Evolutionary conservation across 2,329 filamentous ascomycete genomes (phyloP).

Genomic region (Emmonsiellopsis sp.): DNA sequence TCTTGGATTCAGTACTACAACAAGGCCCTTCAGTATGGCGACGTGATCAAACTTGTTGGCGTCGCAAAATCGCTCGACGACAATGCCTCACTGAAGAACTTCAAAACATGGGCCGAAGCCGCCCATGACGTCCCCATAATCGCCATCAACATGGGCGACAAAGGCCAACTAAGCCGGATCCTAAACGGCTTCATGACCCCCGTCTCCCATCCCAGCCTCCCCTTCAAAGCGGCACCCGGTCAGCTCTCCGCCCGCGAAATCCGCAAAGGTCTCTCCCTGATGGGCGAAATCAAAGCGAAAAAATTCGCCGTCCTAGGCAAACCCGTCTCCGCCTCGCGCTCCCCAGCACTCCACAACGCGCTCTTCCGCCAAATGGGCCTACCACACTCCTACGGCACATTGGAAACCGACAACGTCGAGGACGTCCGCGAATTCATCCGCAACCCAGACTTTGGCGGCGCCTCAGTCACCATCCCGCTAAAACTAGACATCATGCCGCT

Average conservation of each 20-base stretch:
- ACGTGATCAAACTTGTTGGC: slow-evolving; percentile 90
- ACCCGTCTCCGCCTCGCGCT: slow-evolving; percentile 72
- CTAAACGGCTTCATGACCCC: slow-evolving; percentile 90
- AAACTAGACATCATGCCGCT: slow-evolving; percentile 80
- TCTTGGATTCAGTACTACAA: slow-evolving; percentile 90
- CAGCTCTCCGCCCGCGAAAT: slow-evolving; percentile 89
- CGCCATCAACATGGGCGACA: slow-evolving; percentile 86
- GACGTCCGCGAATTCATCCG: slow-evolving; percentile 58
- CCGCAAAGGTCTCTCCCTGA: slow-evolving; percentile 62
- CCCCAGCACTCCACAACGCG: slow-evolving; percentile 80
- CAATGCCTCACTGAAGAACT: slow-evolving; percentile 74
- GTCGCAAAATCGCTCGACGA: slow-evolving; percentile 66
- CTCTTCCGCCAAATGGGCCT: slow-evolving; percentile 69
- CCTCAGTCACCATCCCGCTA: slow-evolving; percentile 89
- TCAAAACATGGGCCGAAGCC: slow-evolving; percentile 65
- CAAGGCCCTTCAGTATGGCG: slow-evolving; percentile 76
- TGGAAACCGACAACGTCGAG: slow-evolving; percentile 60
- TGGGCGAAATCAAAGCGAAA: slow-evolving; percentile 67
- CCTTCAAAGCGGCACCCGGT: slow-evolving; percentile 86
- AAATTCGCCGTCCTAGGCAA: slow-evolving; percentile 82
- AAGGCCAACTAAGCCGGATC: slow-evolving; percentile 81
- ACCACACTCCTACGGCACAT: slow-evolving; percentile 67
- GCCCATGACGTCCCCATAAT: slow-evolving; percentile 78
- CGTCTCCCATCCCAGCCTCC: slow-evolving; percentile 80
- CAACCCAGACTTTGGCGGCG: slow-evolving; percentile 72